Evolutionary conservation across 2,329 filamentous ascomycete genomes (phyloP).

Genomic region (Tolypocladium amazonense): DNA sequence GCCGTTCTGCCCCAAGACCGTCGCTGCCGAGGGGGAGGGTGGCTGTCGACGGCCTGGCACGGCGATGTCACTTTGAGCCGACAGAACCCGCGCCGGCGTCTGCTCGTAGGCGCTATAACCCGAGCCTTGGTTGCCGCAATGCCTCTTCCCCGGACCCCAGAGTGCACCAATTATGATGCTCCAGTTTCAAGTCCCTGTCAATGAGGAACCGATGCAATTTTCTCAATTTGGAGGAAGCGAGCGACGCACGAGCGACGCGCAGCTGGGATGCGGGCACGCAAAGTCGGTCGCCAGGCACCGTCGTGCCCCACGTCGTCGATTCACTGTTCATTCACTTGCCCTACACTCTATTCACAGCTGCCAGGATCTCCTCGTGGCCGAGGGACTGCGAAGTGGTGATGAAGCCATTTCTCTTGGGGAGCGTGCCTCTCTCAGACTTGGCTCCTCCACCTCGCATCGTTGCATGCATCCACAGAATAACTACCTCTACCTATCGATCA

Average conservation of each 20-base stretch:
- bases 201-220: too few relatives aligned
- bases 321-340: neutral
- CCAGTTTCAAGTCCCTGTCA: neutral
- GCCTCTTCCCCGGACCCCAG: neutral
- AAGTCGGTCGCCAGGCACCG: neutral
- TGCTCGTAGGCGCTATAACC: neutral
- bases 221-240: neutral
- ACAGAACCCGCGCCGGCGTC: conserved; percentile 15
- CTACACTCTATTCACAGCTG: neutral
- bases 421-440: rapidly evolving
- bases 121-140: neutral
- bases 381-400: neutral
- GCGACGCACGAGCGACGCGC: neutral
- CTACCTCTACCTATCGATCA: neutral
- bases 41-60: conserved; percentile 5
- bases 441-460: neutral
- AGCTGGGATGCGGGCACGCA: neutral
- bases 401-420: neutral
- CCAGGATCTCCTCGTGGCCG: neutral
- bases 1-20: neutral
- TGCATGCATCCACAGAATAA: neutral
- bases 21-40: neutral
- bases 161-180: neutral
- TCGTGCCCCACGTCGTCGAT: neutral
- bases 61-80: conserved; percentile 18